These are phyloP conservation scores for Epichloe baconii DNA, from an alignment of 2,329 filamentous ascomycete species.

Conservation along the genomic window DNA sequence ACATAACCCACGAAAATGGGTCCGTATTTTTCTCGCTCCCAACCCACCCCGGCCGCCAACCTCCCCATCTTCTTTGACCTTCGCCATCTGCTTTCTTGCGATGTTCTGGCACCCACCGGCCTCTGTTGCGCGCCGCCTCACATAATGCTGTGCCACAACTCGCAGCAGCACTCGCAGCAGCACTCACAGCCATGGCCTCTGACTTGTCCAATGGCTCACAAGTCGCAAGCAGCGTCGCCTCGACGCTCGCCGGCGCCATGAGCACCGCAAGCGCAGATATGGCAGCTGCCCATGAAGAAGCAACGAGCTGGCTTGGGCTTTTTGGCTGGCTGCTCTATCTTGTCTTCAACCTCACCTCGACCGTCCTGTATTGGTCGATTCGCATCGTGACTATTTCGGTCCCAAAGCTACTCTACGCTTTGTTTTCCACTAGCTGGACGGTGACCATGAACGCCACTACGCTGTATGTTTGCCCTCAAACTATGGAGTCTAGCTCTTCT, in stretches of 20 bases:
- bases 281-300: constrained; percentile 23
- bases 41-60: background rate
- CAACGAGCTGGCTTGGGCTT: constrained; percentile 44
- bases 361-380: constrained; percentile 62
- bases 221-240: constrained; percentile 20
- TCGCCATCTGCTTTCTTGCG: background rate
- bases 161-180: constrained; percentile 14
- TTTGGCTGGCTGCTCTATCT: constrained; percentile 42
- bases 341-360: constrained; percentile 42
- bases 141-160: constrained; percentile 24
- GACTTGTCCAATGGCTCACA: constrained; percentile 25
- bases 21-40: constrained; percentile 7
- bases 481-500: background rate
- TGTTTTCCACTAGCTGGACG: constrained; percentile 86
- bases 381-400: constrained; percentile 79
- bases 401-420: constrained; percentile 75
- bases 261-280: constrained; percentile 19
- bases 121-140: constrained; percentile 12
- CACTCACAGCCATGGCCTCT: constrained; percentile 27
- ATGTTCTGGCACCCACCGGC: constrained; percentile 8
- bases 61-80: constrained; percentile 4
- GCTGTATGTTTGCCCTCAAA: constrained; percentile 42
- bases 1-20: constrained; percentile 3
- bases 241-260: constrained; percentile 24
- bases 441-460: constrained; percentile 99